These are phyloP conservation scores for Chytriomyces sp. DNA, from an alignment of 192 early-diverging fungal species.

Conservation along the genomic window DNA sequence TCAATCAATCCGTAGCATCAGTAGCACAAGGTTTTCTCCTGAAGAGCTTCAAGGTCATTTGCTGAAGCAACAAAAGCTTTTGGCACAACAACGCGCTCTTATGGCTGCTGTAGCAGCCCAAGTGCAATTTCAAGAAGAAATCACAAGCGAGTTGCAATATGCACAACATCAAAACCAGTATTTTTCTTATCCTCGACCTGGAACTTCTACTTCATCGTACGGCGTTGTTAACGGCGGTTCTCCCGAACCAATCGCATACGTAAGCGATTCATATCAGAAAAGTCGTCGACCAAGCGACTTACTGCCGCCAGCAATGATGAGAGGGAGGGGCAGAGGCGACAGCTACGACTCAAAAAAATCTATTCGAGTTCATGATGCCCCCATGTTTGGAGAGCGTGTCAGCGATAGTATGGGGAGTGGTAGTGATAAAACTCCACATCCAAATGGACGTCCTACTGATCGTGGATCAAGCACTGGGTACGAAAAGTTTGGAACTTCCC, in stretches of 20 bases:
- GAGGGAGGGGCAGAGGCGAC: neutral
- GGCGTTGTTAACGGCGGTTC: neutral
- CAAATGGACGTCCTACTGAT: neutral
- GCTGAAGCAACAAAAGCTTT: slow-evolving; percentile 17
- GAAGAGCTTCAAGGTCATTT: slow-evolving; percentile 18
- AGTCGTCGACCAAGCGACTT: neutral
- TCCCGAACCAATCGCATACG: neutral
- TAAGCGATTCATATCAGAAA: neutral
- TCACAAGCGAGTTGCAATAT: slow-evolving; percentile 8
- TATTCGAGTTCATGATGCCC: neutral
- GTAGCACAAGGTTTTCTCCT: neutral
- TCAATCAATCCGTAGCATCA: neutral
- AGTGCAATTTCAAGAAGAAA: slow-evolving; percentile 23
- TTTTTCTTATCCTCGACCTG: neutral
- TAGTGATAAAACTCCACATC: neutral
- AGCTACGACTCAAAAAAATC: neutral
- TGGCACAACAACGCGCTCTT: slow-evolving; percentile 17
- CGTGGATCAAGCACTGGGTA: neutral
- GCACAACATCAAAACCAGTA: slow-evolving; percentile 1
- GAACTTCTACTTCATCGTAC: neutral
- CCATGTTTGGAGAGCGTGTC: neutral
- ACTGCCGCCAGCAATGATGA: neutral
- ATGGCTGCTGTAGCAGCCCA: slow-evolving; percentile 25
- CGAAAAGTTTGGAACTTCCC: neutral
- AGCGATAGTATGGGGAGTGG: neutral